These are phyloP conservation scores for Lactarius vividus DNA, from an alignment of 768 basidiomycete genomes.

Conservation along the genomic window DNA sequence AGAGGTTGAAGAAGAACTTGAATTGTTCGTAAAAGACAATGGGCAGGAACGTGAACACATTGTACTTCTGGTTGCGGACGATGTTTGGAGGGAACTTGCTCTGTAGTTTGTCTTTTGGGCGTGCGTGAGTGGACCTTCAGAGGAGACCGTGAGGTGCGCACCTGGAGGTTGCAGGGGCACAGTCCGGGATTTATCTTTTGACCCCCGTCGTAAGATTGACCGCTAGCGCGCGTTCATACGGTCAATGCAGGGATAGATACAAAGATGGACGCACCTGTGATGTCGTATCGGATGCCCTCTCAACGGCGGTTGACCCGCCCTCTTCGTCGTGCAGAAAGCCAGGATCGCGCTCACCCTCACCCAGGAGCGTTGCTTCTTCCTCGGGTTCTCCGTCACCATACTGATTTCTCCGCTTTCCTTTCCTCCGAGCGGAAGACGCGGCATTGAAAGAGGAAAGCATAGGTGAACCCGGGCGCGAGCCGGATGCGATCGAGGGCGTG, in stretches of 20 bases:
- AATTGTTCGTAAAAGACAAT: conserved; percentile 98
- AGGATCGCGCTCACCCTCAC: conserved; percentile 34
- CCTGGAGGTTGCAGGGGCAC: conserved; percentile 77
- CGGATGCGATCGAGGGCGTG: neutral
- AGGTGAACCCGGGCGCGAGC: conserved; percentile 13
- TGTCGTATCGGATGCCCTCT: conserved; percentile 22
- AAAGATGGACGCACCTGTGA: conserved; percentile 30
- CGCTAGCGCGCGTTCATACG: conserved; percentile 31
- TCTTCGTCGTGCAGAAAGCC: conserved; percentile 41
- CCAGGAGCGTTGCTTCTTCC: conserved; percentile 24
- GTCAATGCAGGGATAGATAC: neutral
- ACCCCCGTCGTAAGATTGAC: conserved; percentile 31
- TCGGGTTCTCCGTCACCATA: conserved; percentile 23
- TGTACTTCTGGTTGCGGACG: conserved; percentile 98
- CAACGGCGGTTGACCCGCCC: conserved; percentile 30
- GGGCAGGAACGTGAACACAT: conserved; percentile 93
- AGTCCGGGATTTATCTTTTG: conserved; percentile 71
- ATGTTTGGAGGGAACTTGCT: conserved; percentile 80
- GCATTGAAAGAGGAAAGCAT: conserved; percentile 17
- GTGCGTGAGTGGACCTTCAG: neutral
- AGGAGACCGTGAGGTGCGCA: conserved; percentile 29
- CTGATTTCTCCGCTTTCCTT: conserved; percentile 21
- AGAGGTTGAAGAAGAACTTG: conserved; percentile 99
- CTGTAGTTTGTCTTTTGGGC: conserved; percentile 61
- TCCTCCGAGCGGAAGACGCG: conserved; percentile 17